Evolutionary conservation across 768 basidiomycete genomes (phyloP).

Genomic region (Podaxis sp.): DNA sequence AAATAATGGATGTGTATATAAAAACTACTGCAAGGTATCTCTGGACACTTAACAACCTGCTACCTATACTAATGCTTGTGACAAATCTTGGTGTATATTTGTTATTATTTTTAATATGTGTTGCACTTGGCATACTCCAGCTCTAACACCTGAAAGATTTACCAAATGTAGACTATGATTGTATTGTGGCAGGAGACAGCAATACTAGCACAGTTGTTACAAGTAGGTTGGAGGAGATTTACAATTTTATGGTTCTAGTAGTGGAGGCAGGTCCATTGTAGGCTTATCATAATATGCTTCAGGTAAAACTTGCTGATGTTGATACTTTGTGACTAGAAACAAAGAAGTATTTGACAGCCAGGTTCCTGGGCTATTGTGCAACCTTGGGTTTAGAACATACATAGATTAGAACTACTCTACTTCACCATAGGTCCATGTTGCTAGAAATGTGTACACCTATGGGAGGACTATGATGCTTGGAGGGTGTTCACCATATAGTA

Average conservation of each 20-base stretch:
- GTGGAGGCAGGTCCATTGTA: constrained; percentile 18
- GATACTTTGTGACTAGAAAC: constrained; percentile 1
- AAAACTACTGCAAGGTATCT: too few relatives aligned
- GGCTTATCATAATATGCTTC: not conserved
- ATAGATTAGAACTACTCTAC: constrained; percentile 20
- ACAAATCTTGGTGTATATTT: not conserved
- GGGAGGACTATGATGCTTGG: constrained; percentile 24
- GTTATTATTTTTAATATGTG: not conserved
- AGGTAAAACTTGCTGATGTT: not conserved
- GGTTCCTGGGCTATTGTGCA: not conserved
- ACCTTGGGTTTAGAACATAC: not conserved
- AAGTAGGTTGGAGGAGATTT: constrained; percentile 15
- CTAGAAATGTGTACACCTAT: constrained; percentile 17
- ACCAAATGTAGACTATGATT: not conserved
- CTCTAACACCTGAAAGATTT: not conserved
- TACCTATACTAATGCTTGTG: not conserved
- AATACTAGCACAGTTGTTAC: constrained; percentile 20
- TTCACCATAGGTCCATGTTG: constrained; percentile 17
- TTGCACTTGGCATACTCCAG: not conserved
- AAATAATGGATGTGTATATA: too few relatives aligned
- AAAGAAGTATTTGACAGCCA: constrained; percentile 5
- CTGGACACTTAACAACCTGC: too few relatives aligned
- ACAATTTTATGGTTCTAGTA: constrained; percentile 16
- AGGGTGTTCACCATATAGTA: constrained; percentile 23
- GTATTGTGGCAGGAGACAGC: constrained; percentile 10